Base-by-base conservation (phyloP, 495 filamentous ascomycete genomes). In the Xylaria flabelliformis region DNA sequence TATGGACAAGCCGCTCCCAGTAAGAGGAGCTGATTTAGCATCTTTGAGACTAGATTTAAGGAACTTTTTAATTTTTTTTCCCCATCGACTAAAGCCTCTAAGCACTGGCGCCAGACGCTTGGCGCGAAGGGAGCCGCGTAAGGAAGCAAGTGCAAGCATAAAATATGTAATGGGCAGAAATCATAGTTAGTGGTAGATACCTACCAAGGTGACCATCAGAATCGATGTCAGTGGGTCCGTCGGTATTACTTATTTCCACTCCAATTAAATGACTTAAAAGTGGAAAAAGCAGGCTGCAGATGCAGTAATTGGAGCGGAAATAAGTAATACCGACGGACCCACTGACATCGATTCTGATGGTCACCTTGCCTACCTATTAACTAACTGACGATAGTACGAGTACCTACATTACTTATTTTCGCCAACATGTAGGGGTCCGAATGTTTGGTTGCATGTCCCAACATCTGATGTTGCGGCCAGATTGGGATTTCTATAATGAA, bases 361-460 rank as follows among this genome's bases (percentile, higher is more conserved):
- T n/a, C n/a, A n/a, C n/a, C n/a, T n/a, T n/a, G n/a, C n/a, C n/a
- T n/a, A n/a, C n/a, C n/a, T n/a, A n/a, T n/a, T n/a, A 32, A 15
- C 26, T 29, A 29, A 29, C 26, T 29, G 2, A 29, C 13, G 44
- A 48, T 48, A 8, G 36, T 39, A 39, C 36, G 6, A 39, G 36
- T 39, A 39, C 7, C 32, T 39, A 39, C 6, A 41, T 12, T 41
- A 15, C 32, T 26, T 56, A 26, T 13, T 5, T 15, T n/a, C n/a
- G 29, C 55, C 32, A 59, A 59, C 56, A 32, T 17, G 58, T 6
- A 61, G 2, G 58, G 58, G 32, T 61, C 58, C 58, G 58, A 61
- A 61, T 39, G 58, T 61, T 21, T n/a, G 58, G 58, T 61, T 61
- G 32, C 32, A 61, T 59, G 15, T 39, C 56, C 17, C 17, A 13